phyloP scores from a whole-genome alignment of 495 filamentous ascomycete genomes.

The Penicillium mononematosum region DNA sequence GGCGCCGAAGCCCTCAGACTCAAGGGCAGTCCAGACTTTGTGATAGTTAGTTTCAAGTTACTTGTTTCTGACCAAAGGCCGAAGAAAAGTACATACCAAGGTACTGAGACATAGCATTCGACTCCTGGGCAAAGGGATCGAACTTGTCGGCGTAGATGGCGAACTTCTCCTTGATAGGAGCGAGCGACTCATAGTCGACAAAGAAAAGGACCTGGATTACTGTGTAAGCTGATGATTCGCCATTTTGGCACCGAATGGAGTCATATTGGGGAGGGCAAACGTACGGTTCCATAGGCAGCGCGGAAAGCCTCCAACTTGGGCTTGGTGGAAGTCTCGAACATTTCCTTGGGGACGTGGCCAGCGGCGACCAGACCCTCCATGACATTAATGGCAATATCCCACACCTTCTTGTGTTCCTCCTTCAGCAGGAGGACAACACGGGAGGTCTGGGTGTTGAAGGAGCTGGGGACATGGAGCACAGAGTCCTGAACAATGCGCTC shows the following conservation, averaged over 20 bases:
- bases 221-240: neutral
- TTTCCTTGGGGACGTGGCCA: constrained; percentile 37
- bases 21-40: constrained; percentile 52
- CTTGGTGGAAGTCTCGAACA: constrained; percentile 43
- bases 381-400: constrained; percentile 46
- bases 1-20: constrained; percentile 49
- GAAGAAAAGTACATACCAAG: constrained; percentile 28
- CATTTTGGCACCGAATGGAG: neutral
- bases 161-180: constrained; percentile 44
- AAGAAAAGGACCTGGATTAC: constrained; percentile 47
- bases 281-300: constrained; percentile 51
- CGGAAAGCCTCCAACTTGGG: constrained; percentile 44
- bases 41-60: constrained; percentile 9
- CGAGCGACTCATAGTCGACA: constrained; percentile 43
- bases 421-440: constrained; percentile 48
- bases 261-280: constrained; percentile 8
- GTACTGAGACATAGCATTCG: constrained; percentile 54
- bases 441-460: constrained; percentile 56
- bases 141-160: constrained; percentile 50
- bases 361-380: constrained; percentile 45
- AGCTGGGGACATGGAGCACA: constrained; percentile 48
- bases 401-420: constrained; percentile 54
- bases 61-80: neutral
- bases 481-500: constrained; percentile 41
- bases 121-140: constrained; percentile 49